Evolutionary conservation across 768 basidiomycete genomes (phyloP), one percentile per base, ranked within the genome.

Genomic region (Boletales sp.): DNA sequence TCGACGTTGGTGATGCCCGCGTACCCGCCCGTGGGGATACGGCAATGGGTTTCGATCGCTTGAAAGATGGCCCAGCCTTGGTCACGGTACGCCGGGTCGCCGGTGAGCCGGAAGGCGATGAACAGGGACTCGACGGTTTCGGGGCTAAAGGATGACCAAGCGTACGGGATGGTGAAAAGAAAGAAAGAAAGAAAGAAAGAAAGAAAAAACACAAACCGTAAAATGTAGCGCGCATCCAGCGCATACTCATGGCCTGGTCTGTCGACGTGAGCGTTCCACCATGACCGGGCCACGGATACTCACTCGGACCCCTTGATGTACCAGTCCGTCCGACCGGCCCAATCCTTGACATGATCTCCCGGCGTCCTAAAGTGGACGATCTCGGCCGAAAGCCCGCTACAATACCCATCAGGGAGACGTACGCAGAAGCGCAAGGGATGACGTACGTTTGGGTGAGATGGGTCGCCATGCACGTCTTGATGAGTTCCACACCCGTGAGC

Each of bases 61-160:
- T 87, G 74, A 74, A 97, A 97, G 53, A 97, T 94, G 18, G 72
- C 65, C 93, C 94, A 97, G 18, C 90, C 94, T 58, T 83, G 80
- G 17, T 86, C 79, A 13, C 94, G 83, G 64, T 94, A 97, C 24
- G 76, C 73, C 27, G 76, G 71, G 59, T 97, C 84, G 7, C 92
- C 92, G 3, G 94, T 95, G 5, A 93, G 73, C n/a, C 94, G 81
- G 68, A 77, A 97, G 1, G 92, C 94, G 39, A 93, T 72, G 75
- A 97, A 95, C 36, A 97, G 81, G 1, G 90, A 94, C 66, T 98
- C 94, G 21, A 94, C 80, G 2, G 94, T 98, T 73, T 98, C 94
- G 2, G 94, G 94, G 8, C 90, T 87, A 57, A 8, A 36, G 21
- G 21, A 21, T 4, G 21, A 21, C 21, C 21, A 4, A 21, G 21